Conservation (phyloP, 768 basidiomycete species). For the Fomitopsis pulvina region DNA sequence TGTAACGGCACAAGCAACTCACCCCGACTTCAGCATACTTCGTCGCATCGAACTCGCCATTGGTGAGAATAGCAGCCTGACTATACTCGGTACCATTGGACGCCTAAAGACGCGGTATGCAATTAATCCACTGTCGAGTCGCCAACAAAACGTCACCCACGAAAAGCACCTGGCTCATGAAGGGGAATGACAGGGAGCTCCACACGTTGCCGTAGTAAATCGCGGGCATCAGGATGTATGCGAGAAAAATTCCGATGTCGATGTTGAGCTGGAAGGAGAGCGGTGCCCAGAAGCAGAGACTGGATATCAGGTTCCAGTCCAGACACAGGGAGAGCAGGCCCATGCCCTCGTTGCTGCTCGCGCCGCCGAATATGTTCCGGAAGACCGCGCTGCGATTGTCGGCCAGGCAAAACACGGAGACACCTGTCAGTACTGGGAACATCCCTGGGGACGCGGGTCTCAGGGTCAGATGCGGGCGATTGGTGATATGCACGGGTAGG, state of each 20-base stretch:
- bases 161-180: conserved; percentile 30
- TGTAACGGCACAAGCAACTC: not conserved
- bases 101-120: not conserved
- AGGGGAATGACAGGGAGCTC: conserved; percentile 53
- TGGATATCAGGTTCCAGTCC: conserved; percentile 55
- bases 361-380: conserved; percentile 27
- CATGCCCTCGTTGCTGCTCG: conserved; percentile 48
- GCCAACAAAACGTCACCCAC: not conserved
- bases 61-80: conserved; percentile 46
- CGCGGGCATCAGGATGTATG: conserved; percentile 23
- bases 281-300: conserved; percentile 31
- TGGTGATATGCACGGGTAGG: conserved; percentile 31
- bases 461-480: conserved; percentile 3
- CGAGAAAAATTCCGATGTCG: conserved; percentile 22
- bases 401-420: conserved; percentile 30
- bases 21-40: conserved; percentile 22
- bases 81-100: conserved; percentile 19
- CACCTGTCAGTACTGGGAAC: conserved; percentile 25
- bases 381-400: conserved; percentile 23
- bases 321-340: conserved; percentile 51
- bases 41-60: conserved; percentile 21
- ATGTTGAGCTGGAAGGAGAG: conserved; percentile 20
- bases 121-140: not conserved
- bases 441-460: conserved; percentile 30
- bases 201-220: conserved; percentile 41